A percentile compares a stretch with the other conserved stretches of the same genome.
These are phyloP conservation scores for Antitrichia curtipendula DNA, from an alignment of 225 moss, liverwort and hornwort species.

Conservation along the genomic window DNA sequence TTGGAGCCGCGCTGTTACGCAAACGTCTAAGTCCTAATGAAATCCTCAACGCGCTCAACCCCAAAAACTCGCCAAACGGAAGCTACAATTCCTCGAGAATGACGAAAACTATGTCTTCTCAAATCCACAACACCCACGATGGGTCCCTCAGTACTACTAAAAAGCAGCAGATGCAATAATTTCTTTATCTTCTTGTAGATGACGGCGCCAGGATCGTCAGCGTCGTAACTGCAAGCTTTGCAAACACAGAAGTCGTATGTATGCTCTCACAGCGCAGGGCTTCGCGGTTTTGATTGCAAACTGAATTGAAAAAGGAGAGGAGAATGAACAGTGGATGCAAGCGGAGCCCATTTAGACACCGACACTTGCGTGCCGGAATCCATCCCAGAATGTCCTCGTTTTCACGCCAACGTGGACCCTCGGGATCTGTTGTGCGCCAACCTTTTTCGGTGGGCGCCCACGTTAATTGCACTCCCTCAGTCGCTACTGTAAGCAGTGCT, in stretches of 20 bases:
- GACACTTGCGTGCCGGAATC: constrained; percentile 16
- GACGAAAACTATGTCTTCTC: background rate
- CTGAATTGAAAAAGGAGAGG: background rate
- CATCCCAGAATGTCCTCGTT: constrained; percentile 1
- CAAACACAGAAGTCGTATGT: background rate
- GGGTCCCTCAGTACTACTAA: background rate
- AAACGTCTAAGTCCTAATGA: background rate
- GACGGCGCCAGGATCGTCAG: background rate
- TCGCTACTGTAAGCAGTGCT: background rate
- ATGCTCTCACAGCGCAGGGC: background rate
- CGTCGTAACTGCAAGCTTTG: background rate
- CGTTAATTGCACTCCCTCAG: background rate
- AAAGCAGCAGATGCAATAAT: background rate
- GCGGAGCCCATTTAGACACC: constrained; percentile 7
- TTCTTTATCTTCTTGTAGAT: background rate
- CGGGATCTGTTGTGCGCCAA: background rate
- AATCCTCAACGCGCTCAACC: constrained; percentile 4
- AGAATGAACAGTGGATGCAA: background rate
- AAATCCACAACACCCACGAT: background rate
- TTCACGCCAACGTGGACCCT: constrained; percentile 15
- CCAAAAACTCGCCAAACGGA: background rate
- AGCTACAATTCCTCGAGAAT: background rate
- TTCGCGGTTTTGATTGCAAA: background rate
- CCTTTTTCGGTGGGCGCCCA: constrained; percentile 11
- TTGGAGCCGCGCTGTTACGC: background rate